phyloP scores from a whole-genome alignment of 2,329 filamentous ascomycete species.

The Trichoderma sp. region DNA sequence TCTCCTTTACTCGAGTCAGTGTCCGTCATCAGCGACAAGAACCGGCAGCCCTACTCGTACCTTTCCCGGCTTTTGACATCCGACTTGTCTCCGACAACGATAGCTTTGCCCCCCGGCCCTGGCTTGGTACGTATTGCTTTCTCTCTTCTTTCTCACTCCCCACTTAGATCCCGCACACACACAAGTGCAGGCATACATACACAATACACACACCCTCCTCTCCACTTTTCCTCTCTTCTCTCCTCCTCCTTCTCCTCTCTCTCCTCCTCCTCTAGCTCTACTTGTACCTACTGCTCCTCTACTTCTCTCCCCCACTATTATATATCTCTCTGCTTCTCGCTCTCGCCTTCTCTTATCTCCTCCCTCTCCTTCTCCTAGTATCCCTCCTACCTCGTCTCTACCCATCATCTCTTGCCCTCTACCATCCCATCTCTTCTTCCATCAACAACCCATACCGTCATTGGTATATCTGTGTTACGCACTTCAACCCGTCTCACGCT shows the following conservation, averaged over 20 bases:
- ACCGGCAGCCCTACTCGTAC: background rate
- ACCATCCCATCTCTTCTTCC: background rate
- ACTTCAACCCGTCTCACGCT: background rate
- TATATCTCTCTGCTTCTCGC: background rate
- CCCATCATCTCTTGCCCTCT: background rate
- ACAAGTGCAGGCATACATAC: background rate
- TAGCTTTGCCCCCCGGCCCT: background rate
- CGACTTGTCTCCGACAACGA: background rate
- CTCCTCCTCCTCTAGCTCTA: background rate
- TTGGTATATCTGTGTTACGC: background rate
- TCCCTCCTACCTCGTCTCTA: background rate
- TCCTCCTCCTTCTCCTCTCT: background rate
- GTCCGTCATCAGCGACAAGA: background rate
- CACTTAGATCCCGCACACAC: background rate
- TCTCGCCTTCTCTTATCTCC: background rate
- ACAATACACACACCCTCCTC: background rate
- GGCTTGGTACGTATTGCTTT: background rate
- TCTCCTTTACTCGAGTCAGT: background rate
- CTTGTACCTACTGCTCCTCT: background rate
- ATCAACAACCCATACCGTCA: background rate
- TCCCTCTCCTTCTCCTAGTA: background rate
- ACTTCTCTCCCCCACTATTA: background rate
- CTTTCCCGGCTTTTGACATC: background rate
- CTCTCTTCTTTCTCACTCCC: background rate
- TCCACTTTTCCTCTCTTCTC: background rate